Conservation (phyloP, 2,329 filamentous ascomycete species). For the Blastomyces emzantsi region DNA sequence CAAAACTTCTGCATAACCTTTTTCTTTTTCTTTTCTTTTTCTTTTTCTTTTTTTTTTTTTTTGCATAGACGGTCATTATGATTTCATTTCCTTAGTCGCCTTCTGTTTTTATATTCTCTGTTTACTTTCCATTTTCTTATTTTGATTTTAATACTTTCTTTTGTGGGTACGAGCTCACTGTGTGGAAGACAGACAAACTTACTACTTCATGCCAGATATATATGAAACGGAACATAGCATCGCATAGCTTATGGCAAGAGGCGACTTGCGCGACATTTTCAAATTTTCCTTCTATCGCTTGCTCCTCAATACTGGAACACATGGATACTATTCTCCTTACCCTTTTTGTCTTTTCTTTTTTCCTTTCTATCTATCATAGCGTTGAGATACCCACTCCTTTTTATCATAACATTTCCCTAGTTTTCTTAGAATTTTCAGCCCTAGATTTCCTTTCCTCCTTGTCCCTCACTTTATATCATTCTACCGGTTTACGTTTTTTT, state of each 20-base stretch:
- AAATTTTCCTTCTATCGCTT: not conserved
- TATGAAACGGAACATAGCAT: not conserved
- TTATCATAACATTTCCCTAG: not conserved
- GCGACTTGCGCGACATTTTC: not conserved
- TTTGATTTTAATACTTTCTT: not conserved
- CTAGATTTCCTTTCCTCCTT: not conserved
- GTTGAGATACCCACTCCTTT: conserved; percentile 9
- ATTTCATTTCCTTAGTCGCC: not conserved
- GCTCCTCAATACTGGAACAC: not conserved
- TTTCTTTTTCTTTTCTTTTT: too few species aligned
- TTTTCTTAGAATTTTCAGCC: not conserved
- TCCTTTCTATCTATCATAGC: not conserved
- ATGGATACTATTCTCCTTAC: not conserved
- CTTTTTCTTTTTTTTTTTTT: too few species aligned
- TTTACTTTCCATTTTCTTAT: not conserved
- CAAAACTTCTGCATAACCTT: not conserved
- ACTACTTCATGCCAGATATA: not conserved
- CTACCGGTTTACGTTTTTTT: not conserved
- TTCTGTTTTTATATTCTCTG: not conserved
- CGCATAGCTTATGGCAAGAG: not conserved
- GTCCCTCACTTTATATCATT: not conserved
- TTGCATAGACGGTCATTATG: not conserved
- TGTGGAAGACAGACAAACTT: not conserved
- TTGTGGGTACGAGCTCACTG: not conserved
- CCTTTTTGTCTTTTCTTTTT: not conserved